Conservation (phyloP, 768 basidiomycete species). For the Amanita molliuscula region DNA sequence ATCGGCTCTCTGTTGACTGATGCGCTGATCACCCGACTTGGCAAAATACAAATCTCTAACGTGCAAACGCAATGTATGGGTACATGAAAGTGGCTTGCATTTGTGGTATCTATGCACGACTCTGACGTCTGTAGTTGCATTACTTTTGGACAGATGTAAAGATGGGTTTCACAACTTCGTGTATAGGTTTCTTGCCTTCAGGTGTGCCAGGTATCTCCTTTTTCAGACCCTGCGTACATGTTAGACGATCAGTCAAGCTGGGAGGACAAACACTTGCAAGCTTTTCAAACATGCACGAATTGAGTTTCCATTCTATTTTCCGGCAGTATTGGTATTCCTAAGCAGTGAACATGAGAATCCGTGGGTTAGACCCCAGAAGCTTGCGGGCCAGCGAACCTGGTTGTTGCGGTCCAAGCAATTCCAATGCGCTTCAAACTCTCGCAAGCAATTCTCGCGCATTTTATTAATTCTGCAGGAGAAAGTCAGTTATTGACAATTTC, state of each 20-base stretch:
- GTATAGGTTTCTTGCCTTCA: constrained; percentile 70
- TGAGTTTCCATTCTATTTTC: constrained; percentile 77
- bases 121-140: not conserved
- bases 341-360: not conserved
- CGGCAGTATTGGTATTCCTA: constrained; percentile 89
- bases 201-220: constrained; percentile 91
- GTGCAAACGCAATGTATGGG: not conserved
- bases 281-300: constrained; percentile 94
- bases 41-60: not conserved
- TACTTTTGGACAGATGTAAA: constrained; percentile 81
- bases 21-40: not conserved
- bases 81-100: not conserved
- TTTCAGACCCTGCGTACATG: constrained; percentile 58
- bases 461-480: constrained; percentile 62
- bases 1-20: not conserved
- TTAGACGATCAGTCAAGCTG: not conserved
- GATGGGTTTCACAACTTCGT: constrained; percentile 81
- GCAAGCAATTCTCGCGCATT: constrained; percentile 84
- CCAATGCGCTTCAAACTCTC: constrained; percentile 89
- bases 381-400: constrained; percentile 59
- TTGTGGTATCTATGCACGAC: not conserved
- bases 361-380: not conserved
- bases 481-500: not conserved
- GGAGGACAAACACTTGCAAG: constrained; percentile 50
- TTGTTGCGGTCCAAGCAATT: constrained; percentile 90